phyloP scores from a whole-genome alignment of 441 rosid species.

The Breynia disticha region DNA sequence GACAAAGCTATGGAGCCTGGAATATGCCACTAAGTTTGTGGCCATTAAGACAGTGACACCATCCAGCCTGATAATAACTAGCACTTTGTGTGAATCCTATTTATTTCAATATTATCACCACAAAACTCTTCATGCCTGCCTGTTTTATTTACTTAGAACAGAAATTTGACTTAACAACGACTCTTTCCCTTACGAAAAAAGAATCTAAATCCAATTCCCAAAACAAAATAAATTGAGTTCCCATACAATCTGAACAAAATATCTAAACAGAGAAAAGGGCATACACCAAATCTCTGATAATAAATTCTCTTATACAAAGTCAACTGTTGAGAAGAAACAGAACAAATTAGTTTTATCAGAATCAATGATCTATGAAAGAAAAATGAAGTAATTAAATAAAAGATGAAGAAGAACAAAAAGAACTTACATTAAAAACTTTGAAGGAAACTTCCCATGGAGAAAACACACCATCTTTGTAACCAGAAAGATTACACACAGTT shows the following conservation, averaged over 20 bases:
- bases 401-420: not conserved
- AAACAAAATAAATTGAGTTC: no score
- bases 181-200: no score
- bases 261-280: no score
- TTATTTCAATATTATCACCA: constrained; percentile 4
- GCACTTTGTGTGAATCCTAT: constrained; percentile 13
- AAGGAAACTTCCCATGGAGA: constrained; percentile 47
- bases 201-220: no score
- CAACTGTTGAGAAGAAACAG: no score
- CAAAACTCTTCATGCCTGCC: not conserved
- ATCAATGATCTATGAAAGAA: not conserved
- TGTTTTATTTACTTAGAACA: constrained; percentile 1
- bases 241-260: no score
- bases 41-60: not conserved
- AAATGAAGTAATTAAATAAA: not conserved
- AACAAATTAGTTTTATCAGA: not conserved
- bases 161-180: no score
- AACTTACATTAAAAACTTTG: constrained; percentile 41
- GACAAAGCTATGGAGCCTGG: not conserved
- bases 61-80: constrained; percentile 9
- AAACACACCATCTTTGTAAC: constrained; percentile 28
- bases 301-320: no score
- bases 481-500: constrained; percentile 36
- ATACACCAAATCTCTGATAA: no score
- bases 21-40: constrained; percentile 12